Conservation (phyloP, 129 eudicot species). For the Deinandra increscens region DNA sequence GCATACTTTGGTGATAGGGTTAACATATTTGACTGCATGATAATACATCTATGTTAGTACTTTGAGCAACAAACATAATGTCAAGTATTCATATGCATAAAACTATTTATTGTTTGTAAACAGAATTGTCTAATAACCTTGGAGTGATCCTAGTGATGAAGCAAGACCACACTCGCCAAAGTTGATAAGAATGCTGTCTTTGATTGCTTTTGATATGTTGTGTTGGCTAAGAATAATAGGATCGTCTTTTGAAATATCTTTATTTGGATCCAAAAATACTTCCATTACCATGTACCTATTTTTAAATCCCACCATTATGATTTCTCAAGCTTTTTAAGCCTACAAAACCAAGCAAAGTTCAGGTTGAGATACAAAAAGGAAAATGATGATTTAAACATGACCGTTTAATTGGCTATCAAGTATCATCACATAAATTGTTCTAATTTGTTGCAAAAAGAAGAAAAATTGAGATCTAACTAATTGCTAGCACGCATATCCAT, state of each 20-base stretch:
- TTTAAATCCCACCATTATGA: constrained; percentile 78
- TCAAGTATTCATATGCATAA: not conserved
- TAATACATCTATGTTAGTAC: constrained; percentile 9
- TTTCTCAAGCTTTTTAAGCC: constrained; percentile 8
- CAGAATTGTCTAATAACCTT: constrained; percentile 46
- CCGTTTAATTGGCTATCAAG: not conserved
- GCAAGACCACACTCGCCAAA: constrained; percentile 98
- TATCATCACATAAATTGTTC: not conserved
- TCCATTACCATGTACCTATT: constrained; percentile 94
- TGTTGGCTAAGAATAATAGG: constrained; percentile 68
- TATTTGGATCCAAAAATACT: constrained; percentile 83
- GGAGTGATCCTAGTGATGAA: constrained; percentile 64
- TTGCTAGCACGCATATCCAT: not conserved
- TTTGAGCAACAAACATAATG: not conserved
- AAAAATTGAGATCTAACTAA: not conserved
- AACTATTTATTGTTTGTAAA: not conserved
- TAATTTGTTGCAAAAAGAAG: not conserved
- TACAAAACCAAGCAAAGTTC: constrained; percentile 14
- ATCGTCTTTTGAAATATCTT: constrained; percentile 53
- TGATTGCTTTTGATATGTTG: constrained; percentile 75
- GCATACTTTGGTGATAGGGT: constrained; percentile 78
- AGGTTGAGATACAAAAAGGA: not conserved
- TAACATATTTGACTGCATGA: constrained; percentile 82
- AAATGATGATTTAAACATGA: not conserved
- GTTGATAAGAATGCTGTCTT: constrained; percentile 76